Conservation (phyloP, 352 stramenopile species). For the Globisporangium orthogonon region DNA sequence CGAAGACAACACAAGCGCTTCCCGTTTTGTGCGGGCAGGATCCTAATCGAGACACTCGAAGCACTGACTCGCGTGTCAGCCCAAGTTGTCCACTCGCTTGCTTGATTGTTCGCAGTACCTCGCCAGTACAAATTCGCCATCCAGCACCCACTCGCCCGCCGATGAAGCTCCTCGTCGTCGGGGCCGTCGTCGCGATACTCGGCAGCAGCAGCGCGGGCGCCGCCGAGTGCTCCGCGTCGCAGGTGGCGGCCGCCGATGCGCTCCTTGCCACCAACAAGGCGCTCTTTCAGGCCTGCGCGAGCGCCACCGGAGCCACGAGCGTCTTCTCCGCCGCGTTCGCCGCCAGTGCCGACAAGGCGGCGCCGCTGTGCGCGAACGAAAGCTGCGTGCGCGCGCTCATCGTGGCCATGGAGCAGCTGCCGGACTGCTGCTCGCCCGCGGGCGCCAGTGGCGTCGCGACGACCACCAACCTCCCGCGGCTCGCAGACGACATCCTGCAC, state of each 20-base stretch:
- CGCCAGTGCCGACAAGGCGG: conserved; percentile 2
- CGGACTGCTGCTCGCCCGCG: conserved; percentile 16
- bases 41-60: too few species aligned
- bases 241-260: conserved; percentile 7
- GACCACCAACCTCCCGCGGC: conserved; percentile 16
- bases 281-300: conserved; percentile 12
- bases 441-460: conserved; percentile 3
- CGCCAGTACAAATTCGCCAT: too few species aligned
- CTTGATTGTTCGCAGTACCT: too few species aligned
- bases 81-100: neutral
- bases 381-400: conserved; percentile 18
- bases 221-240: conserved; percentile 4
- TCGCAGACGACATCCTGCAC: conserved; percentile 20
- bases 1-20: too few species aligned
- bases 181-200: neutral
- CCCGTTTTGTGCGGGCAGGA: too few species aligned
- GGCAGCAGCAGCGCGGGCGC: conserved; percentile 1
- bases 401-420: conserved; percentile 20
- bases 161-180: neutral
- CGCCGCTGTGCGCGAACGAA: conserved; percentile 12
- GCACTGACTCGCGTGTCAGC: neutral
- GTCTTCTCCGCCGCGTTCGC: conserved; percentile 14
- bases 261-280: conserved; percentile 12
- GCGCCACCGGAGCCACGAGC: conserved; percentile 2
- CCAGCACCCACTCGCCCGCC: neutral